A percentile compares a stretch with the other conserved stretches of the same genome.
These are phyloP conservation scores for Fraxinus baroniana DNA, from an alignment of 305 asterid species.

Conservation along the genomic window DNA sequence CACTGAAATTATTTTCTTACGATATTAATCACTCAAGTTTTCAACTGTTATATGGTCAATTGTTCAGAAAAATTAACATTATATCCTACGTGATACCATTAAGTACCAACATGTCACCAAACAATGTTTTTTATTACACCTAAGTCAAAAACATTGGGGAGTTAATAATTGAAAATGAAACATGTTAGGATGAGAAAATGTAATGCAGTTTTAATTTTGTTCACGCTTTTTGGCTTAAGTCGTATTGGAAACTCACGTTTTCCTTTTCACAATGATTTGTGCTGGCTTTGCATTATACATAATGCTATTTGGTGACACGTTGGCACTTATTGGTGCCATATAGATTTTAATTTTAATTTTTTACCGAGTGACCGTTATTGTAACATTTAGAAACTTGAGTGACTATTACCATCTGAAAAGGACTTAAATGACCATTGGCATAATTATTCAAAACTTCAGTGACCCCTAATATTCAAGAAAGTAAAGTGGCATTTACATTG, in stretches of 20 bases:
- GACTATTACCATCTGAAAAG: not conserved
- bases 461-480: not conserved
- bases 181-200: not conserved
- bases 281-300: not conserved
- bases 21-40: not conserved
- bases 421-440: not conserved
- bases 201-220: not conserved
- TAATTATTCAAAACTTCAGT: not conserved
- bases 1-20: not conserved
- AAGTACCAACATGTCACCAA: not conserved
- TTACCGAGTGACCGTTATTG: no score
- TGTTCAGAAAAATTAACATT: not conserved
- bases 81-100: not conserved
- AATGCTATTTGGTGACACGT: not conserved
- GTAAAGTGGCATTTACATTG: not conserved
- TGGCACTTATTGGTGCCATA: not conserved
- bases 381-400: not conserved
- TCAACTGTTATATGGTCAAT: not conserved
- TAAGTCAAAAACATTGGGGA: not conserved
- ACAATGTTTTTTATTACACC: not conserved
- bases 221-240: not conserved
- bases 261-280: not conserved
- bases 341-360: no score
- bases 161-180: not conserved
- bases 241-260: not conserved